phyloP scores from a whole-genome alignment of 345 rosid genomes.

The Physaria fendleri region DNA sequence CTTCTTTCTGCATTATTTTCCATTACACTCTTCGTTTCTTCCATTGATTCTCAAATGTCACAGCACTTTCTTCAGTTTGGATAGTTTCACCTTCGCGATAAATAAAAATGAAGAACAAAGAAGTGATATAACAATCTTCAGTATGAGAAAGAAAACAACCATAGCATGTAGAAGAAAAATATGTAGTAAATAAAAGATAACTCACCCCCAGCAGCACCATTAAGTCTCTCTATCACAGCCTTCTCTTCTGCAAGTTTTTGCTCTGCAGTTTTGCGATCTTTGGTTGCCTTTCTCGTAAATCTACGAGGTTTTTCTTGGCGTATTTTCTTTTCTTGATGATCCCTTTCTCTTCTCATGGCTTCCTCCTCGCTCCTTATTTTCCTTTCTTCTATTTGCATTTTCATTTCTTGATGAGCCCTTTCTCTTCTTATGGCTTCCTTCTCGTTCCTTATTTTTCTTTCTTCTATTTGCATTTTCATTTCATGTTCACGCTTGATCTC shows the following conservation, averaged over 20 bases:
- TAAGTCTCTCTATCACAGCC: conserved; percentile 16
- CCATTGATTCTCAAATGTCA: no score
- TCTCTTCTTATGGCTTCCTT: conserved; percentile 88
- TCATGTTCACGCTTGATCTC: conserved; percentile 76
- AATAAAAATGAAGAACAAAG: neutral
- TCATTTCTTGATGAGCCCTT: conserved; percentile 58
- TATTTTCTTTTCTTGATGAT: conserved; percentile 78
- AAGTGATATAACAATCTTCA: conserved; percentile 13
- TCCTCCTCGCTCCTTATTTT: no score
- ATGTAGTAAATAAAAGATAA: neutral
- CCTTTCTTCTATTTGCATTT: no score
- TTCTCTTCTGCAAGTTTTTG: conserved; percentile 28
- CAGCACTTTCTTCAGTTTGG: conserved; percentile 66
- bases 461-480: conserved; percentile 80
- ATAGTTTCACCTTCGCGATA: conserved; percentile 39
- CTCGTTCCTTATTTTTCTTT: conserved; percentile 73
- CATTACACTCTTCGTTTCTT: no score
- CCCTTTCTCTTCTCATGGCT: no score
- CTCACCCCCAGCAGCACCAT: conserved; percentile 21
- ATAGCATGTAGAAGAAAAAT: neutral
- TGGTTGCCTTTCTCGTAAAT: conserved; percentile 57
- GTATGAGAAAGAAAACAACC: conserved; percentile 5
- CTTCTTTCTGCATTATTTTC: no score
- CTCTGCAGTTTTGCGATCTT: conserved; percentile 33
- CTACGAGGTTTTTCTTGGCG: conserved; percentile 77